Evolutionary conservation across 306 rosid genomes (phyloP).

Genomic region (Arachis stenosperma): DNA sequence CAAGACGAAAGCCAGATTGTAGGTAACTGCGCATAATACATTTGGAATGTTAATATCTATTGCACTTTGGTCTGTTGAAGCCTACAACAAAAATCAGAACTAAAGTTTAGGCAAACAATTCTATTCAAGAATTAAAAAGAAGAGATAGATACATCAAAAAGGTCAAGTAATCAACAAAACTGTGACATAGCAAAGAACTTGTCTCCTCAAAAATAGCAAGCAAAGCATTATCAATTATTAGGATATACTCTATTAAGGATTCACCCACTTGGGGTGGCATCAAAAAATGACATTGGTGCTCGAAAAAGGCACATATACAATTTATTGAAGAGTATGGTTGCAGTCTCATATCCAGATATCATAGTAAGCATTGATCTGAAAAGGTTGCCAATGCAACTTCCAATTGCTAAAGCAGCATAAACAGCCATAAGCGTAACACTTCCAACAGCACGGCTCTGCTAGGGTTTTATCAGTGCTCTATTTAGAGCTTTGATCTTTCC

Average conservation of each 20-base stretch:
- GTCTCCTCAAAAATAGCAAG: constrained; percentile 11
- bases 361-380: constrained; percentile 47
- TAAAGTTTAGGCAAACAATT: constrained; percentile 11
- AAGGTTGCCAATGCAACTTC: constrained; percentile 63
- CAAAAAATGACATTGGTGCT: constrained; percentile 87
- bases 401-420: constrained; percentile 66
- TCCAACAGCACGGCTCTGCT: constrained; percentile 47
- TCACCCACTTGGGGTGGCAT: constrained; percentile 71
- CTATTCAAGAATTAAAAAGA: not conserved
- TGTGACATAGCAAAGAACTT: not conserved
- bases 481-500: too few species aligned
- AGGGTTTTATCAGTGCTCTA: too few species aligned
- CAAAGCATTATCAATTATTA: not conserved
- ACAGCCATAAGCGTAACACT: constrained; percentile 56
- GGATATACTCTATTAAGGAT: constrained; percentile 61
- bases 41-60: constrained; percentile 34
- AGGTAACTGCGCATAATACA: constrained; percentile 8
- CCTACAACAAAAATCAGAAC: constrained; percentile 35
- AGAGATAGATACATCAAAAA: not conserved
- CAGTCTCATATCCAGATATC: constrained; percentile 67
- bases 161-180: not conserved
- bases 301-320: constrained; percentile 72
- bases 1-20: constrained; percentile 13
- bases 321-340: constrained; percentile 67
- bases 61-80: constrained; percentile 51